Percentiles rank a stretch among this genome's conserved stretches.
phyloP scores from a whole-genome alignment of 2,329 filamentous ascomycete species.

The Botrytis elliptica region DNA sequence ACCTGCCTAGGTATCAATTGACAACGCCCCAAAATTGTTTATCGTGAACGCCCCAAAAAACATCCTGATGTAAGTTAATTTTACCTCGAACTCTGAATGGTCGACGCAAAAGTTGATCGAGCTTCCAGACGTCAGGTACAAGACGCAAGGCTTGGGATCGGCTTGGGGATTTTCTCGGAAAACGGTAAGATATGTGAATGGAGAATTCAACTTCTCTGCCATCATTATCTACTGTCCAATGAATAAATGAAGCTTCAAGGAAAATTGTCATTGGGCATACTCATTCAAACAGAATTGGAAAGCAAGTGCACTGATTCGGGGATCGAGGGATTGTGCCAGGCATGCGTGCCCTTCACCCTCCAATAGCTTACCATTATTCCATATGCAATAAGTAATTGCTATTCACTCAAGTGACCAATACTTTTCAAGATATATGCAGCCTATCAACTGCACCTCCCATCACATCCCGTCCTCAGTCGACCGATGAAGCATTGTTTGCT shows the following conservation, averaged over 20 bases:
- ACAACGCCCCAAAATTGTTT: background rate
- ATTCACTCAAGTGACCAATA: background rate
- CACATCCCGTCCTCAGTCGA: background rate
- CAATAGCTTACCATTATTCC: constrained; percentile 16
- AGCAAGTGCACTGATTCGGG: constrained; percentile 17
- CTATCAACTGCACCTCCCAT: constrained; percentile 15
- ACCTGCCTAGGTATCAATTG: too few species aligned
- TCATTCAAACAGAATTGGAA: background rate
- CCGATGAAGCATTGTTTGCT: background rate
- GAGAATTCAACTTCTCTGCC: background rate
- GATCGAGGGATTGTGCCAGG: background rate
- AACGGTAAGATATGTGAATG: constrained; percentile 20
- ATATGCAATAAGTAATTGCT: constrained; percentile 8
- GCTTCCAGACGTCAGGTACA: constrained; percentile 22
- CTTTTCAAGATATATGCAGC: background rate
- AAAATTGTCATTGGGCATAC: constrained; percentile 13
- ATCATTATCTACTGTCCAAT: constrained; percentile 9
- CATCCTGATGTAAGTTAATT: background rate
- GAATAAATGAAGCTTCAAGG: constrained; percentile 4
- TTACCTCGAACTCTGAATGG: constrained; percentile 16
- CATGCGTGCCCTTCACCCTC: background rate
- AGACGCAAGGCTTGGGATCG: constrained; percentile 11
- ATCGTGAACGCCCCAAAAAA: background rate
- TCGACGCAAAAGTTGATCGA: background rate
- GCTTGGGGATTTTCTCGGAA: constrained; percentile 5